Base-by-base conservation (phyloP, 1,284 basidiomycete species). In the Naganishia sp. region DNA sequence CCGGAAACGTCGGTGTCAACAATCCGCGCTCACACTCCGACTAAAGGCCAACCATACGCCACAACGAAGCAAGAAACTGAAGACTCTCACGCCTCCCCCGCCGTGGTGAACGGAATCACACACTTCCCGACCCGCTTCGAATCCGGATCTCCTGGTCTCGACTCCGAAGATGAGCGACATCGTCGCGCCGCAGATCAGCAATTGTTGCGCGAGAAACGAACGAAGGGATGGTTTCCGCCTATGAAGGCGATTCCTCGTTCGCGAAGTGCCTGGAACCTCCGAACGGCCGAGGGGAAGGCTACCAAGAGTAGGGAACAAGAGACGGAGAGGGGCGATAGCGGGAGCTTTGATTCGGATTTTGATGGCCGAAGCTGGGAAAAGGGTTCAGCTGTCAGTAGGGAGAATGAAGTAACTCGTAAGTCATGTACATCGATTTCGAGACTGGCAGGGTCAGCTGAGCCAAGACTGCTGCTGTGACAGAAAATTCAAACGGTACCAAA, bases 201-300 rank as follows among this genome's bases (percentile, higher is more conserved):
- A 16, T 39, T 52, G 42, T 48, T 52, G 13, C 28, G 39, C 16
- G 59, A 61, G 23, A 49, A 39, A 18, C 59, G 59, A 28, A 61
- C 48, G 13, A 39, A 48, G 10, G 46, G 33, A 28, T 61, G 59
- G 59, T 61, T 52, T 39, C 59, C 59, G 23, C 59, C 59, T 28
- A 25, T 33, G 18, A 61, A 61, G 15, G 59, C 59, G 11, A 61
- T 61, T 16, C 59, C 59, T 25, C 28, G 59, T 7, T 61, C 59
- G 36, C n/a, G 48, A 18, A 61, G 59, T 25, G 59, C 59, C 43
- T 61, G 59, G 59, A 61, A 61, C 31, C 25, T 61, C 21, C 36
- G 59, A 28, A 39, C 50, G 33, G 59, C 49, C 6, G 59, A 43
- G 15, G 59, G 59, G 3, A 61, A 52, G 23, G 59, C 13, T 1